Base-by-base conservation (phyloP, 768 basidiomycete genomes). In the Chalciporus sphaerocephalus region DNA sequence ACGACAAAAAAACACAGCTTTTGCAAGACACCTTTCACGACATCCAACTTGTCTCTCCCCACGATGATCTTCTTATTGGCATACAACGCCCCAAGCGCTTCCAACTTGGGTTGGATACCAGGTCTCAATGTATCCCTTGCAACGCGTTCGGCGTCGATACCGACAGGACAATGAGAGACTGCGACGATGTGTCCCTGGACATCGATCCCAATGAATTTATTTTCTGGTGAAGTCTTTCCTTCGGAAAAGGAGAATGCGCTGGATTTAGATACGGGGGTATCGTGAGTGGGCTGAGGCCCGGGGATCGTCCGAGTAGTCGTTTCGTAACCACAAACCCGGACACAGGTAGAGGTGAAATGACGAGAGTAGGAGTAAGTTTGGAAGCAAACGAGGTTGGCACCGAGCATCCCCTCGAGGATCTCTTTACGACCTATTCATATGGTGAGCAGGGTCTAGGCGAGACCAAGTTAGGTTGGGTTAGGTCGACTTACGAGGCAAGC, bases 21-120 rank as follows among this genome's bases (percentile, higher is more conserved):
- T 70, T 98, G 94, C 52, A 97, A 70, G 18, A 99, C 90, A 35
- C 95, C 95, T 71, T 97, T 97, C 57, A 96, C 93, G n/a, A 93
- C 90, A 59, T 98, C 95, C 33, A 98, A 77, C 72, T 99, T 99
- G 68, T 99, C 95, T 7, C 95, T 78, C 15, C 92, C 95, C 11
- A 98, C 89, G 46, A 99, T 93, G 60, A 99, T 97, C 76, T 97
- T 97, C 78, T 97, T 97, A 51, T 89, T 91, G 53, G 91, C 85
- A 65, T 99, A 99, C 12, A 97, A 66, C 16, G 81, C 74, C 21
- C 83, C 73, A 0, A 98, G 76, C 2, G 92, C 85, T 38, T 87
- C 87, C 15, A 95, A 73, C 66, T 95, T 96, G n/a, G 94, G 94
- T 44, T 79, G 70, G 48, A 98, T 85, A 5, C 92, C 92, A 0